Conservation (phyloP, 495 filamentous ascomycete genomes). For the Podospora appendiculata region DNA sequence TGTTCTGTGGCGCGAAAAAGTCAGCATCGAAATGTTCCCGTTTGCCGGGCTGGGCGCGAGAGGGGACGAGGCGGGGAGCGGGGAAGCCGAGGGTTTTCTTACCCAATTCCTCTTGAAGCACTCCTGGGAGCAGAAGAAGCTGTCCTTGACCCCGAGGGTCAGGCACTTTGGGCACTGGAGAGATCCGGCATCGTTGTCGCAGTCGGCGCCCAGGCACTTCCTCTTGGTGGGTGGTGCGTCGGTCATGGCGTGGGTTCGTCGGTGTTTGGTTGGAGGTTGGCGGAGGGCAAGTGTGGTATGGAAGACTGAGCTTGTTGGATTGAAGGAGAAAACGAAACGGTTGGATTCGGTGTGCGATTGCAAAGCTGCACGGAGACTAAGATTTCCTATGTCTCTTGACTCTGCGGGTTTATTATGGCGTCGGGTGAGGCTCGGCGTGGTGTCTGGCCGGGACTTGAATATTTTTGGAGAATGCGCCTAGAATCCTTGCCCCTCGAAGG, state of each 20-base stretch:
- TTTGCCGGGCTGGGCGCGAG: neutral
- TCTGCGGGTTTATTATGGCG: no score
- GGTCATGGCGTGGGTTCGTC: slow-evolving; percentile 29
- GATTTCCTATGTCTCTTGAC: no score
- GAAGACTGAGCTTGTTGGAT: neutral
- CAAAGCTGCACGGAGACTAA: no score
- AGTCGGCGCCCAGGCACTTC: slow-evolving; percentile 75
- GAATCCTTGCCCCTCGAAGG: neutral
- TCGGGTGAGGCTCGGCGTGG: neutral
- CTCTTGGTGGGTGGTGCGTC: slow-evolving; percentile 45
- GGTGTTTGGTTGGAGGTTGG: neutral
- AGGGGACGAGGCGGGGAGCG: neutral
- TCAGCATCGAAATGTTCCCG: neutral
- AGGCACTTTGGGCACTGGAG: slow-evolving; percentile 93
- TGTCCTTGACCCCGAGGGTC: slow-evolving; percentile 76
- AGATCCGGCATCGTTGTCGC: slow-evolving; percentile 70
- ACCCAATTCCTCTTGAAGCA: slow-evolving; percentile 99
- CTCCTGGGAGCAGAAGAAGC: slow-evolving; percentile 96
- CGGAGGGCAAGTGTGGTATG: neutral
- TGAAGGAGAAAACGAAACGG: no score
- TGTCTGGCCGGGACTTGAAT: neutral
- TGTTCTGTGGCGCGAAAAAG: slow-evolving; percentile 41
- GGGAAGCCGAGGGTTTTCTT: slow-evolving; percentile 22
- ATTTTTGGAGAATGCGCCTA: neutral
- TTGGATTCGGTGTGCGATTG: no score